Percentiles rank a stretch among this genome's conserved stretches.
Evolutionary conservation across 129 eudicot genomes (phyloP).

Genomic region (Tagetes erecta): DNA sequence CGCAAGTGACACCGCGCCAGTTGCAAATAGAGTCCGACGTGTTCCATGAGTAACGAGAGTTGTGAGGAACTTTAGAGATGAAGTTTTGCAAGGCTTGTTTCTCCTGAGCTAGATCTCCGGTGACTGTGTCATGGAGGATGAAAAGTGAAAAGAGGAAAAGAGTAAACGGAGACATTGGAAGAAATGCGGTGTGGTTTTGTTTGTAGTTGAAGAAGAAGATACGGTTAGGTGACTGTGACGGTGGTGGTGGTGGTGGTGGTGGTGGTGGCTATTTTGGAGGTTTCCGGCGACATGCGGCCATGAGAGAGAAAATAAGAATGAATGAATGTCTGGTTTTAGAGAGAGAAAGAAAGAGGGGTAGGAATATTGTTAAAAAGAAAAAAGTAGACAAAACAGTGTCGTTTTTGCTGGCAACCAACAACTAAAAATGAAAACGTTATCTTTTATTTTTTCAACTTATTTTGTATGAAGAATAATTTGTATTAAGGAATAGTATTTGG

Average conservation of each 20-base stretch:
- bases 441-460: not conserved
- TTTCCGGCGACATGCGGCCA: conserved; percentile 45
- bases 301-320: conserved; percentile 20
- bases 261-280: conserved; percentile 20
- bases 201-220: not conserved
- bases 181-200: conserved; percentile 11
- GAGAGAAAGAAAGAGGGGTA: conserved; percentile 6
- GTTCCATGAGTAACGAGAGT: conserved; percentile 63
- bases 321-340: conserved; percentile 18
- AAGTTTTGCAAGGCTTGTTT: conserved; percentile 70
- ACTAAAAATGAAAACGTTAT: not conserved
- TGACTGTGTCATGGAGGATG: conserved; percentile 29
- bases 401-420: conserved; percentile 16
- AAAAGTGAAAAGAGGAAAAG: not conserved
- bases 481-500: no score
- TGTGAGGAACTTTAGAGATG: conserved; percentile 63
- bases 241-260: not conserved
- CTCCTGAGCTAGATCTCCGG: conserved; percentile 69
- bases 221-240: not conserved
- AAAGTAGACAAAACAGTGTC: not conserved
- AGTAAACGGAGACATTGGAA: conserved; percentile 21
- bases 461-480: no score
- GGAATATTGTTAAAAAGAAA: conserved; percentile 5
- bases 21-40: conserved; percentile 55
- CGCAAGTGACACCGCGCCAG: conserved; percentile 83